Conservation (phyloP, 2,329 filamentous ascomycete species). For the Ascochyta clinopodiicola region DNA sequence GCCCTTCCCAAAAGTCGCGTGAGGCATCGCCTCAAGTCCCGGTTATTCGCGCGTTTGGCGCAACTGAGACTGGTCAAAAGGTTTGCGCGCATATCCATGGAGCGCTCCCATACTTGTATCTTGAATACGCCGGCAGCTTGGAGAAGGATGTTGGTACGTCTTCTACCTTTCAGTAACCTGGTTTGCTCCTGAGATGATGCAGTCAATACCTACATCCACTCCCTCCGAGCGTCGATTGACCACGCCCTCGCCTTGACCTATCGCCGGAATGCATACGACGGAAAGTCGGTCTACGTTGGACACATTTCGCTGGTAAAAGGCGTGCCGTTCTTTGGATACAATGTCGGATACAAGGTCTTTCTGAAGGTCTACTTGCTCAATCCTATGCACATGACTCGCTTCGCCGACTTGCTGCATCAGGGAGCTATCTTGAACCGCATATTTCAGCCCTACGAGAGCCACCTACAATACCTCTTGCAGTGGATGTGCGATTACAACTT, state of each 20-base stretch:
- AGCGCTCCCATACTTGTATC: constrained; percentile 92
- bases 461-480: constrained; percentile 89
- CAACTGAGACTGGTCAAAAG: constrained; percentile 93
- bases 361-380: constrained; percentile 96
- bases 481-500: constrained; percentile 99
- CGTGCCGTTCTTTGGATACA: constrained; percentile 92
- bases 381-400: constrained; percentile 81
- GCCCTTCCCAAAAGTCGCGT: constrained; percentile 56
- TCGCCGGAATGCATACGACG: constrained; percentile 74
- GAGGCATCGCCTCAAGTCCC: constrained; percentile 76
- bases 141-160: constrained; percentile 69
- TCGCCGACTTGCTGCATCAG: constrained; percentile 86
- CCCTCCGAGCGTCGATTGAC: constrained; percentile 85
- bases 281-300: constrained; percentile 77
- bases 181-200: constrained; percentile 21
- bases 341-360: constrained; percentile 89
- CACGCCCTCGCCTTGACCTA: constrained; percentile 88
- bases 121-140: constrained; percentile 79
- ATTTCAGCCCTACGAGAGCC: constrained; percentile 93
- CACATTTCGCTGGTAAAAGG: constrained; percentile 93
- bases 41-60: constrained; percentile 87
- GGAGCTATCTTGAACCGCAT: constrained; percentile 82
- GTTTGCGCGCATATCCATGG: constrained; percentile 96
- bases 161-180: too few species aligned
- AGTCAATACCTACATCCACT: constrained; percentile 79